Percentiles rank a stretch among this genome's conserved stretches.
Evolutionary conservation across 495 filamentous ascomycete genomes (phyloP).

Genomic region (Hypoxylon lienhwacheense): DNA sequence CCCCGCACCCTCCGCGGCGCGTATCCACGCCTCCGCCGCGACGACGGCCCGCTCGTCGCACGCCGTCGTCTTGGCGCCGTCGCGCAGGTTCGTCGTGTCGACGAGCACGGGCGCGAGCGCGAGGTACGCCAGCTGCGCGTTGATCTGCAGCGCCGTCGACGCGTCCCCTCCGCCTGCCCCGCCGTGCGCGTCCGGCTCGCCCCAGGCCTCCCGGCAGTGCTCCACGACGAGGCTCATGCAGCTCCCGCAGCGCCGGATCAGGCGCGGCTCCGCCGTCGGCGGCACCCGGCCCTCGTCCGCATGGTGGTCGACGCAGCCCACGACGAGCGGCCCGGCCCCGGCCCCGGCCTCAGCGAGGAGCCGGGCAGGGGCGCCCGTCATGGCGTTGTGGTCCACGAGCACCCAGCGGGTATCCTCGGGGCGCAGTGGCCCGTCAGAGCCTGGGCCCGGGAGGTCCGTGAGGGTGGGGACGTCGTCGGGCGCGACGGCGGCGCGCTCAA

Average conservation of each 20-base stretch:
- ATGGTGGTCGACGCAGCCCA: slow-evolving; percentile 92
- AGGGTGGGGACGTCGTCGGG: slow-evolving; percentile 55
- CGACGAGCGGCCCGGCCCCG: no score
- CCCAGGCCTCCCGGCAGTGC: slow-evolving; percentile 63
- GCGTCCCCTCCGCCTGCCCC: slow-evolving; percentile 14
- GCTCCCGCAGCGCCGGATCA: slow-evolving; percentile 73
- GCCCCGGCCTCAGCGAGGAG: no score
- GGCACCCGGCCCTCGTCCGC: slow-evolving; percentile 73
- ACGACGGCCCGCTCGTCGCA: slow-evolving; percentile 66
- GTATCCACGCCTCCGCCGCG: slow-evolving; percentile 59
- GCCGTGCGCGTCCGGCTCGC: slow-evolving; percentile 29
- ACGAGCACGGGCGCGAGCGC: slow-evolving; percentile 79
- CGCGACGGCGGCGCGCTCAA: slow-evolving; percentile 47
- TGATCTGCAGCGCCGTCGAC: slow-evolving; percentile 18
- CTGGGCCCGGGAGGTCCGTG: slow-evolving; percentile 47
- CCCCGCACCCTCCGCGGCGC: neutral
- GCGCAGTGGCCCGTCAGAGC: slow-evolving; percentile 20
- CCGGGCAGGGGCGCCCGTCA: slow-evolving; percentile 64
- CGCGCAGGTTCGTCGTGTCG: slow-evolving; percentile 76
- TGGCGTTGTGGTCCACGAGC: slow-evolving; percentile 88
- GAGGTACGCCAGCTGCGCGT: slow-evolving; percentile 69
- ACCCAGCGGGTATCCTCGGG: slow-evolving; percentile 57
- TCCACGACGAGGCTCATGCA: slow-evolving; percentile 77
- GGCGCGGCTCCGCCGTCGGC: slow-evolving; percentile 53
- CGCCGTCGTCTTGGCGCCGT: slow-evolving; percentile 70